Evolutionary conservation across 169 alveolate genomes (phyloP).

Genomic region (Plasmodium relictum): DNA sequence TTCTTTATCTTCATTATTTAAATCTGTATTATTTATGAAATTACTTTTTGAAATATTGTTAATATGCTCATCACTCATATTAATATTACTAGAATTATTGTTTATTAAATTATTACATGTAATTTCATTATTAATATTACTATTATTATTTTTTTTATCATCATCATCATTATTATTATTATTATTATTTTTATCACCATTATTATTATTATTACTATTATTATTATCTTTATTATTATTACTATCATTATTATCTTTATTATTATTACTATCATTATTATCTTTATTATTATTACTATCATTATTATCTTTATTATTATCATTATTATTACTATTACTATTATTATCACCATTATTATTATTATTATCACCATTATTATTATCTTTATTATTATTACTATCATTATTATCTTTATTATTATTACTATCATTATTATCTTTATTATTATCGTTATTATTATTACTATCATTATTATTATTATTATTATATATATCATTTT

Average conservation of each 20-base stretch:
- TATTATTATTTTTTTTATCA: not conserved
- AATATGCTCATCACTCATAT: not conserved
- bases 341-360: not conserved
- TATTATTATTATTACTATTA: slow-evolving; percentile 30
- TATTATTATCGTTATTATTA: not conserved
- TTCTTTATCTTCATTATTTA: not conserved
- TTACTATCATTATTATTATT: slow-evolving; percentile 28
- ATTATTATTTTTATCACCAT: not conserved
- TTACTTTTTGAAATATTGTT: not conserved
- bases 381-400: not conserved
- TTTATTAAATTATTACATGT: not conserved
- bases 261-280: not conserved
- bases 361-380: not conserved
- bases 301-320: too few species aligned
- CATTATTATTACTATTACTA: not conserved
- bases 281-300: too few species aligned
- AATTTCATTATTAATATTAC: too few species aligned
- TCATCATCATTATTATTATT: not conserved
- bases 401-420: not conserved
- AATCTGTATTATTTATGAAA: not conserved
- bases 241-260: slow-evolving; percentile 33
- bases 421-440: not conserved
- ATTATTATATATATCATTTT: slow-evolving; percentile 29
- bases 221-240: slow-evolving; percentile 19
- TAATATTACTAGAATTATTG: not conserved